phyloP scores from a whole-genome alignment of 129 eudicot species.

The Smallanthus sonchifolius region DNA sequence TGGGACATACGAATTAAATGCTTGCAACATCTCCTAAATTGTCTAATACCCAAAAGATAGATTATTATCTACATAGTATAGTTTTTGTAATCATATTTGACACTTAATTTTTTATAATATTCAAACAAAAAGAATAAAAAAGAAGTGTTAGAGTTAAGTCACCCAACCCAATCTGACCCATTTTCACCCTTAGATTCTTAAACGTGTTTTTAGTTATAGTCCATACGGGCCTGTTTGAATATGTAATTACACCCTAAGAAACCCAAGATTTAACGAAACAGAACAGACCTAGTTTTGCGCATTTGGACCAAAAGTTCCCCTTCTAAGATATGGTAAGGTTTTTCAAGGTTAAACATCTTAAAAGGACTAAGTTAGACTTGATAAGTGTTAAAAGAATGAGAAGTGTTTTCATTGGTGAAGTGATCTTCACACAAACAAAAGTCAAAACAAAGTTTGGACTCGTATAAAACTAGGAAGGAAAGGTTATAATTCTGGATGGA shows the following conservation, averaged over 20 bases:
- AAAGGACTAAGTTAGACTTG: constrained; percentile 5
- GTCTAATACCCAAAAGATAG: neutral
- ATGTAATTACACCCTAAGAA: neutral
- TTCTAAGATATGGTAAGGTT: neutral
- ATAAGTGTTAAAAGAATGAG: neutral
- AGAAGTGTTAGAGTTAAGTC: neutral
- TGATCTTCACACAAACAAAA: constrained; percentile 8
- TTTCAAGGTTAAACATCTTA: constrained; percentile 10
- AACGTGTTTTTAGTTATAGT: neutral
- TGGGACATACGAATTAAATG: neutral
- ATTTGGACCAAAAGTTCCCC: neutral
- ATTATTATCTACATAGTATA: neutral
- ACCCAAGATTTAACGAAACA: neutral
- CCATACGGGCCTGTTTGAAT: neutral
- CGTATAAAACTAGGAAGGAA: constrained; percentile 1
- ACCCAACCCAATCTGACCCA: neutral
- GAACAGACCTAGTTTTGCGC: neutral
- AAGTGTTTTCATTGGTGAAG: neutral
- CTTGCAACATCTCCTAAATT: neutral
- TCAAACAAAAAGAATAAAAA: neutral
- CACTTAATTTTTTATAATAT: too few relatives aligned
- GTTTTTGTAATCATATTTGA: neutral
- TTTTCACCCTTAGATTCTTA: neutral
- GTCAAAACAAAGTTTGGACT: neutral
- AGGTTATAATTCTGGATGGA: neutral